A percentile compares a stretch with the other conserved stretches of the same genome.
Evolutionary conservation across 1,284 basidiomycete genomes (phyloP).

Genomic region (Sanghuangporus sanghuang): DNA sequence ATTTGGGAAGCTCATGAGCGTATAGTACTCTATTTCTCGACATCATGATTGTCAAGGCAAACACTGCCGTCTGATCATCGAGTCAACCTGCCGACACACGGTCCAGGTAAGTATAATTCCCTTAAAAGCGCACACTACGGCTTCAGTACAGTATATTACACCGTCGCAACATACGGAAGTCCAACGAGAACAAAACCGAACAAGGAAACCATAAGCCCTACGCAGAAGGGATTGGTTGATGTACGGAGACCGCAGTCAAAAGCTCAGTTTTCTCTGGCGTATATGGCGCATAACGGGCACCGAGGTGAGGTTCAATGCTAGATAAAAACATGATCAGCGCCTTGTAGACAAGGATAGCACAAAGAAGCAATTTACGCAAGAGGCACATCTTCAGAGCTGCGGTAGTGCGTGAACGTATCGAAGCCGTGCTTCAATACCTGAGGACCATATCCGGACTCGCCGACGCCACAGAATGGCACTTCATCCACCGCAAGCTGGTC

Average conservation of each 20-base stretch:
- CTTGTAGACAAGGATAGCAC: slow-evolving; percentile 18
- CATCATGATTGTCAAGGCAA: too few species aligned
- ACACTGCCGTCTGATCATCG: too few species aligned
- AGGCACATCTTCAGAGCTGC: slow-evolving; percentile 27
- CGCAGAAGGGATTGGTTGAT: slow-evolving; percentile 8
- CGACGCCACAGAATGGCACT: slow-evolving; percentile 27
- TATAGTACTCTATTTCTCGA: too few species aligned
- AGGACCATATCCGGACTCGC: slow-evolving; percentile 28
- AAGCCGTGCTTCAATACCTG: slow-evolving; percentile 27
- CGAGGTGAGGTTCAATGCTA: slow-evolving; percentile 22
- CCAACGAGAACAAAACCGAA: neutral
- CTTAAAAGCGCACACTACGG: too few species aligned
- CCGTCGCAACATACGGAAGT: neutral
- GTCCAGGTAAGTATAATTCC: too few species aligned
- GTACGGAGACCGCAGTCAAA: slow-evolving; percentile 4
- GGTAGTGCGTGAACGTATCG: slow-evolving; percentile 27
- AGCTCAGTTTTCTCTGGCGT: slow-evolving; percentile 19
- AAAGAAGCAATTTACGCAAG: neutral
- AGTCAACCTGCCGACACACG: too few species aligned
- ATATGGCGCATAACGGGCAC: slow-evolving; percentile 24
- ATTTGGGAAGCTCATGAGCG: too few species aligned
- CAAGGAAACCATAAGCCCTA: neutral
- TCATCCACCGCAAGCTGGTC: slow-evolving; percentile 25
- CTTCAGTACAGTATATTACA: neutral
- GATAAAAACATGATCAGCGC: neutral